Evolutionary conservation across 352 stramenopile species (phyloP), one percentile per base, ranked within the genome.

Genomic region (Pythium vanterpoolii): DNA sequence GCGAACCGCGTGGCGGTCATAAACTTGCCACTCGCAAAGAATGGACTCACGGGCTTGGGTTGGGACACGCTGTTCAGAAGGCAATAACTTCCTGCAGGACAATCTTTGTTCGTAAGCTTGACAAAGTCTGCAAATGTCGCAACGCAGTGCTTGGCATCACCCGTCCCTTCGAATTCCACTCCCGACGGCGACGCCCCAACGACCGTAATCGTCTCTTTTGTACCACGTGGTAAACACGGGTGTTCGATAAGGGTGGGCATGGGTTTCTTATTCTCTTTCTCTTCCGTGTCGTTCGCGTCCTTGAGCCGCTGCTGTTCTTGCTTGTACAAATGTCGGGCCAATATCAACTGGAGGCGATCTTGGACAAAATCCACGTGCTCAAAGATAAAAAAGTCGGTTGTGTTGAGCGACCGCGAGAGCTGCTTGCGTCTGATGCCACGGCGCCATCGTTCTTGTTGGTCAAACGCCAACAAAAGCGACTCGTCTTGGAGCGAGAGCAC

Each of bases 371-470:
- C 77, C 4, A 53, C 7, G 51, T 83, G 86, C 46, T 80, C 73
- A 18, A 68, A 76, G 5, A 68, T 64, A 69, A 85, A 88, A 34
- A 92, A 88, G 39, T 92, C 83, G 21, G 64, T 86, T 19, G 57
- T 73, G 47, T 90, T 89, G 42, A 92, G 72, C 24, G 76, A 68
- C 21, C 77, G 72, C n/a, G 70, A 75, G 28, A 76, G 57, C 50
- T 86, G 69, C 57, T 82, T 79, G 51, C 81, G 69, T 19, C 83
- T 71, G 46, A 88, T 86, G 23, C 62, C 77, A 42, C 73, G 79
- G 50, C 76, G 74, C 83, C 83, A 92, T 27, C 83, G 79, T 44
- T 90, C 79, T 7, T 76, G 60, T 9, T 75, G 65, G 51, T 92
- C 83, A 40, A 92, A 90, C n/a, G 69, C 63, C 46, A 92, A 72